Evolutionary conservation across 2,329 filamentous ascomycete genomes (phyloP), one percentile per base, ranked within the genome.

Genomic region (Phaeosphaeriaceae sp.): DNA sequence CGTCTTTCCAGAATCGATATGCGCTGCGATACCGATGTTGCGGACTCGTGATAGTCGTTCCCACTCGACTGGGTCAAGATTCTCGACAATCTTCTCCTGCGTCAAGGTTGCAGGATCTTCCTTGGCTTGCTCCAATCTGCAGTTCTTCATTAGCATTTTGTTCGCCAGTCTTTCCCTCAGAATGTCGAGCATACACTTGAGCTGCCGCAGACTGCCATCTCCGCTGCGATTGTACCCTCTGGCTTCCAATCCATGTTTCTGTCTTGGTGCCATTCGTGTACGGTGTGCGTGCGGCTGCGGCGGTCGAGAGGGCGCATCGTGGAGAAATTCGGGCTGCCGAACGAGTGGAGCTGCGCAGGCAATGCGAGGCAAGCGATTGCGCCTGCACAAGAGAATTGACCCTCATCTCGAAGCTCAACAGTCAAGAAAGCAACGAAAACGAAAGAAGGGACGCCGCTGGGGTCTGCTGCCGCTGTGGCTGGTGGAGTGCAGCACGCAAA

Each of bases 1-100:
- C 36, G 95, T 99, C 83, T 99, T 99, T 71, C 95, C 95, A 74
- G 92, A 97, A 82, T 99, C 95, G 77, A 99, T 99, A 78, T 99
- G 95, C 66, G 95, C 95, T 72, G 95, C 95, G 82, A 99, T 99
- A 81, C 95, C 95, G 79, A 99, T 99, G 78, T 99, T 99, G 65
- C 95, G 88, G 58, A 98, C 91, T 80, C 86, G 88, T 52, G 90
- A 87, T 63, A 99, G 80, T 61, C 94, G 88, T 62, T 88, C 85
- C 57, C 87, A 88, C 80, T 99, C 95, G 60, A 89, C 86, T 31
- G 91, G 88, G 68, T 89, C 87, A 78, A 97, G 89, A 74, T 93
- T 93, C 67, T 91, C 88, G 53, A 93, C 89, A 62, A 96, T 89
- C 19, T 84, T 83, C 56, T 88, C 83, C 74, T 89, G 86, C 2